These are phyloP conservation scores for Boletus sp. DNA, from an alignment of 768 basidiomycete species.

Conservation along the genomic window DNA sequence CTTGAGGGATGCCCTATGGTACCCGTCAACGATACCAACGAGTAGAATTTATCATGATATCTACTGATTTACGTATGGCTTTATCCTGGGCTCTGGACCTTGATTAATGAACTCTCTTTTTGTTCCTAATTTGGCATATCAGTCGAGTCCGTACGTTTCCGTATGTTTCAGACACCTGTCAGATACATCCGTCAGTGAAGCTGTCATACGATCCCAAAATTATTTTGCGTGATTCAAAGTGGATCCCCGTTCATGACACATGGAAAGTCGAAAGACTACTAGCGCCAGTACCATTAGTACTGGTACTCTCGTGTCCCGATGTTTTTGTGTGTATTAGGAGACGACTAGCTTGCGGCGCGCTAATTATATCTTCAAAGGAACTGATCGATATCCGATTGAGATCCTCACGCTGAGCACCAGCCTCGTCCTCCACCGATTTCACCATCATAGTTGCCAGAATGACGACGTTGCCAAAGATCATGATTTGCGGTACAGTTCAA, in stretches of 20 bases:
- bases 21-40: background rate
- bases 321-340: too few species aligned
- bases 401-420: background rate
- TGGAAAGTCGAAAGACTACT: too few species aligned
- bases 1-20: background rate
- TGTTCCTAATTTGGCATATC: background rate
- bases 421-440: background rate
- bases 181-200: too few species aligned
- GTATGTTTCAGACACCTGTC: too few species aligned
- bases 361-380: too few species aligned
- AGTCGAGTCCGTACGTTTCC: too few species aligned
- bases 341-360: too few species aligned
- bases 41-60: constrained; percentile 12
- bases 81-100: background rate
- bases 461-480: constrained; percentile 21
- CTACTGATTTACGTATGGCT: constrained; percentile 3
- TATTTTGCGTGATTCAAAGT: too few species aligned
- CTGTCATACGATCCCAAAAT: too few species aligned
- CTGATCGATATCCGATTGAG: background rate
- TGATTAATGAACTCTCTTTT: constrained; percentile 9
- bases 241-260: too few species aligned
- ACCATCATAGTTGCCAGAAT: background rate
- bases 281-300: too few species aligned
- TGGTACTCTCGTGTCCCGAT: too few species aligned
- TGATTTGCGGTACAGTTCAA: constrained; percentile 28